A percentile compares a stretch with the other conserved stretches of the same genome.
Evolutionary conservation across 2,329 filamentous ascomycete genomes (phyloP).

Genomic region (Fusarium buharicum): DNA sequence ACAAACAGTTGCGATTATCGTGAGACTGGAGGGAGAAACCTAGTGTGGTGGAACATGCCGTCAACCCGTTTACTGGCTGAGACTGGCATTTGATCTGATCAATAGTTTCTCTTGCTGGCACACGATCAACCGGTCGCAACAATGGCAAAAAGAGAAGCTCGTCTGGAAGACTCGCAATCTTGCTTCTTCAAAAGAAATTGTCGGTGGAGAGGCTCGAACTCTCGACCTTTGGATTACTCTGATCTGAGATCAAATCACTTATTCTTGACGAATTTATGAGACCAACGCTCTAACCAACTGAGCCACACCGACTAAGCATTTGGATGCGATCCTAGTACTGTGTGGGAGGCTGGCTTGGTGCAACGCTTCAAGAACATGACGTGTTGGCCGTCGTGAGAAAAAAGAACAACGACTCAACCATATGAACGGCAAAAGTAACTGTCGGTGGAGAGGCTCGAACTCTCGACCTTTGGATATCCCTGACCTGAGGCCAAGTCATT

Average conservation of each 20-base stretch:
- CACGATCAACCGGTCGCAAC: not conserved
- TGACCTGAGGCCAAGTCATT: constrained; percentile 41
- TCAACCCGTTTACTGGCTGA: constrained; percentile 18
- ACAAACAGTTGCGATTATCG: constrained; percentile 27
- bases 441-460: constrained; percentile 47
- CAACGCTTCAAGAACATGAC: constrained; percentile 1
- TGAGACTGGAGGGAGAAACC: constrained; percentile 18
- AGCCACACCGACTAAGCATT: constrained; percentile 31
- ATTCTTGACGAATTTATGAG: constrained; percentile 18
- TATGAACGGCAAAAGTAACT: constrained; percentile 7
- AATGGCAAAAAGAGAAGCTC: not conserved
- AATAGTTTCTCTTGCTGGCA: not conserved
- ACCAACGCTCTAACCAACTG: constrained; percentile 44
- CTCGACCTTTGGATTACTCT: constrained; percentile 42
- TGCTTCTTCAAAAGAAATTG: too few species aligned
- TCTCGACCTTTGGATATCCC: constrained; percentile 46
- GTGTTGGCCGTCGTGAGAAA: not conserved
- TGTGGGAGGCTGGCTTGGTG: not conserved
- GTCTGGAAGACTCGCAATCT: not conserved
- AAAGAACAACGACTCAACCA: not conserved
- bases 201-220: constrained; percentile 43
- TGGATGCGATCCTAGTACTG: constrained; percentile 1
- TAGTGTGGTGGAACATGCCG: constrained; percentile 23
- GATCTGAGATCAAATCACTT: constrained; percentile 31
- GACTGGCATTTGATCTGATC: constrained; percentile 21